Evolutionary conservation across 1,284 basidiomycete species (phyloP).

Genomic region (Porodaedalea pini): DNA sequence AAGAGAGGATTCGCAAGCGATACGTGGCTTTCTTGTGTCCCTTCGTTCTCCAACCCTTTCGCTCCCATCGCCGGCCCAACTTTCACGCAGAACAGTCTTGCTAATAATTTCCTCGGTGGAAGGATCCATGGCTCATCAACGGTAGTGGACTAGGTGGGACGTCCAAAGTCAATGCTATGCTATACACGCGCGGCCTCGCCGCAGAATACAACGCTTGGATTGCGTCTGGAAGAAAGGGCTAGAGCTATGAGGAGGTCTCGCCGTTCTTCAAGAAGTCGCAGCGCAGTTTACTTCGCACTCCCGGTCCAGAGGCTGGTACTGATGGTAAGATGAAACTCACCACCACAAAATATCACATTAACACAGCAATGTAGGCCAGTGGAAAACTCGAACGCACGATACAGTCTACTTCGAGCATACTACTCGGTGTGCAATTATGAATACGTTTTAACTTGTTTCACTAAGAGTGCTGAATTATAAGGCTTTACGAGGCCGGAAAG

Average conservation of each 20-base stretch:
- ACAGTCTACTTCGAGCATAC: slow-evolving; percentile 24
- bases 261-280: slow-evolving; percentile 38
- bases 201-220: slow-evolving; percentile 39
- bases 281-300: slow-evolving; percentile 16
- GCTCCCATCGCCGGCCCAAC: slow-evolving; percentile 27
- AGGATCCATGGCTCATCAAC: slow-evolving; percentile 32
- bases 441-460: neutral
- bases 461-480: slow-evolving; percentile 10
- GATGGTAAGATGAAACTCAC: too few relatives aligned
- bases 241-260: slow-evolving; percentile 36
- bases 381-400: slow-evolving; percentile 20
- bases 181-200: slow-evolving; percentile 36
- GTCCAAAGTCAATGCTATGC: slow-evolving; percentile 40
- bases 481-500: slow-evolving; percentile 21
- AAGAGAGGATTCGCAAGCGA: slow-evolving; percentile 34
- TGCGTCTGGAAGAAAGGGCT: slow-evolving; percentile 33
- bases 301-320: slow-evolving; percentile 21
- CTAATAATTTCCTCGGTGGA: slow-evolving; percentile 25
- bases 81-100: slow-evolving; percentile 24
- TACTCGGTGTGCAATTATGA: slow-evolving; percentile 9
- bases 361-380: slow-evolving; percentile 27
- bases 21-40: slow-evolving; percentile 34
- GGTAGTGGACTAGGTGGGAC: slow-evolving; percentile 43
- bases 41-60: slow-evolving; percentile 34
- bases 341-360: too few relatives aligned